These are phyloP conservation scores for Haplosporangium gracile DNA, from an alignment of 192 early-diverging fungal genomes.

Conservation along the genomic window DNA sequence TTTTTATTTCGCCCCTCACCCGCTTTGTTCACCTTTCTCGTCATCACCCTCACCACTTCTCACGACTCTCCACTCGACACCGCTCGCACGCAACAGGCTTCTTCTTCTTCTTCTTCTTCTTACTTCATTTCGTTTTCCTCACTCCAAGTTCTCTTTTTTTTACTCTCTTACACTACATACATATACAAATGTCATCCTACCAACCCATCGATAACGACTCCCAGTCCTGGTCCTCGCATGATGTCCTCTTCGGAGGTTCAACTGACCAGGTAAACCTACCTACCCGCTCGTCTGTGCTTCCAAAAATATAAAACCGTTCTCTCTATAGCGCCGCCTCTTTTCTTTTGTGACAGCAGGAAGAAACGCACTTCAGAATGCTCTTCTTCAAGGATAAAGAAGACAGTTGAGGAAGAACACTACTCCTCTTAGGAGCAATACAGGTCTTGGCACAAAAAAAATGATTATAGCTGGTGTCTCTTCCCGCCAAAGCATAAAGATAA, in stretches of 20 bases:
- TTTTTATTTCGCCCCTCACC: no score
- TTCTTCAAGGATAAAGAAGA: background rate
- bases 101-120: background rate
- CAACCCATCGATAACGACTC: constrained; percentile 41
- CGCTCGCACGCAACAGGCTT: background rate
- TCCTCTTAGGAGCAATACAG: background rate
- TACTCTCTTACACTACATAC: constrained; percentile 11
- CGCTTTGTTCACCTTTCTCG: background rate
- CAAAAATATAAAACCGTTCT: background rate
- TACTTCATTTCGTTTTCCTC: background rate
- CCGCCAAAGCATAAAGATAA: constrained; percentile 16
- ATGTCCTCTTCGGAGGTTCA: constrained; percentile 49
- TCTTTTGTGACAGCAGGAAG: background rate
- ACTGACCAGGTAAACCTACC: constrained; percentile 38
- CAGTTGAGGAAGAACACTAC: background rate
- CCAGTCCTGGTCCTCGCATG: constrained; percentile 52
- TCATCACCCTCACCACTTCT: background rate
- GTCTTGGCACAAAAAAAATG: background rate
- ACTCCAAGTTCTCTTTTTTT: no score
- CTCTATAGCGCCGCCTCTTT: background rate
- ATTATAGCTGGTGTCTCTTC: background rate
- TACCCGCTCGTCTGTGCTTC: background rate
- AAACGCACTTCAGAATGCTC: background rate
- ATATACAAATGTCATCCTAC: constrained; percentile 25
- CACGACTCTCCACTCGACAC: background rate